Evolutionary conservation across 305 asterid species (phyloP), one percentile per base, ranked within the genome.

Genomic region (Stenogyne calaminthoides): DNA sequence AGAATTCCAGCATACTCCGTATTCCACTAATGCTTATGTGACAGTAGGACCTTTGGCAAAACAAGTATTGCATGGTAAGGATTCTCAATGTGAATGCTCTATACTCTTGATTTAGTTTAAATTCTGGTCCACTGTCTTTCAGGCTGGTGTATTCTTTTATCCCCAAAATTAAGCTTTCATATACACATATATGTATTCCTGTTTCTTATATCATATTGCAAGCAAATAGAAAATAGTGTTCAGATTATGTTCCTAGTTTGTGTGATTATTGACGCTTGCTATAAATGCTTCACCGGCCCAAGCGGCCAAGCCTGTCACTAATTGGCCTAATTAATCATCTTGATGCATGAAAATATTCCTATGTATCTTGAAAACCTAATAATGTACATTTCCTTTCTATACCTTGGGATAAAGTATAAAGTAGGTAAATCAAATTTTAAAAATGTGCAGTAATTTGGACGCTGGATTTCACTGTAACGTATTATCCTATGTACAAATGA

Each of bases 1-100:
- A 88, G 97, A 94, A 82, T 94, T 86, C 74, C 97, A 91, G 88
- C 99, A 94, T 80, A 94, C 97, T 74, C 93, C 97, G 36, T 94
- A 87, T 80, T 61, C 97, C 51, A 94, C 99, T 49, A 94, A 91
- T 86, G 97, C 99, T 57, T 94, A 94, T 82, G 89, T 91, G 65
- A 86, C 97, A 15, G 68, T 82, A 39, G 99, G 99, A 75, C 95
- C 93, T 44, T 83, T 90, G 70, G 95, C 88, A 12, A 91, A 84
- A 73, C 89, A 86, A 88, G 91, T 94, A 57, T 78, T 87, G 81
- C 89, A 85, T 36, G 97, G 99, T 90, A 81, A 83, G 82, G 64
- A 54, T 77, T 74, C 71, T 82, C 71, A 10, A 14, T 42, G 15
- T 73, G 61, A 56, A 57, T 69, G 67, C 42, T 59, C 44, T 4